Percentiles rank a stretch among this genome's conserved stretches.
Conservation (phyloP, 1,284 basidiomycete species). For the Rhodotorula sp. region DNA sequence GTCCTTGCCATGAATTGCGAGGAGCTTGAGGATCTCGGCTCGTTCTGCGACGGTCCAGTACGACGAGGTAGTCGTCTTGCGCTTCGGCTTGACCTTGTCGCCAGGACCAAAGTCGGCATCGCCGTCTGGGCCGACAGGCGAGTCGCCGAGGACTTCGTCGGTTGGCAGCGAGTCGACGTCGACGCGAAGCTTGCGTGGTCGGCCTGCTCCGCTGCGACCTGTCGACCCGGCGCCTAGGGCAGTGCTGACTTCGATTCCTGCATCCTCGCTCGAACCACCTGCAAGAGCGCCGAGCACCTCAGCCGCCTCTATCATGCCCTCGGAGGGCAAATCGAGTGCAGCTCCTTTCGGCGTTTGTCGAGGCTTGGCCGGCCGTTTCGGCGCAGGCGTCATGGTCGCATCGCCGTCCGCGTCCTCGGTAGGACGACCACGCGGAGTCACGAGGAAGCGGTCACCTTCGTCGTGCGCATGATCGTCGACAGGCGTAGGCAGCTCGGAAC, state of each 20-base stretch:
- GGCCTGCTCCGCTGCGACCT: conserved; percentile 12
- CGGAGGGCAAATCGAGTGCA: conserved; percentile 32
- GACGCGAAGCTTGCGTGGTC: conserved; percentile 13
- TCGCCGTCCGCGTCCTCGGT: neutral
- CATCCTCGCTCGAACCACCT: conserved; percentile 11
- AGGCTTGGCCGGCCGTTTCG: conserved; percentile 21
- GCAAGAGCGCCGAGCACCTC: conserved; percentile 49
- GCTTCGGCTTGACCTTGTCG: conserved; percentile 19
- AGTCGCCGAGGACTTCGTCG: neutral
- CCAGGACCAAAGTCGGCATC: neutral
- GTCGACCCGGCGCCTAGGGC: neutral
- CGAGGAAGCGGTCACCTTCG: neutral
- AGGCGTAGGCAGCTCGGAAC: neutral
- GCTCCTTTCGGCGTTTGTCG: conserved; percentile 8
- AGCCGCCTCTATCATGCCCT: conserved; percentile 49
- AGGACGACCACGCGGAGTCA: neutral
- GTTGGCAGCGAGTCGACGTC: conserved; percentile 8
- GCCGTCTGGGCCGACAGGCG: conserved; percentile 3
- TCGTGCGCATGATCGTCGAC: neutral
- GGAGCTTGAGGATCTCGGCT: conserved; percentile 60
- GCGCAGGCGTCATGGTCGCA: neutral
- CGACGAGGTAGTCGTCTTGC: conserved; percentile 48
- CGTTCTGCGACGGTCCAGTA: conserved; percentile 58
- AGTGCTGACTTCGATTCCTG: neutral
- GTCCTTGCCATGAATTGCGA: conserved; percentile 68